Evolutionary conservation across 495 filamentous ascomycete genomes (phyloP), one percentile per base, ranked within the genome.

Genomic region (Bacidia rubella): DNA sequence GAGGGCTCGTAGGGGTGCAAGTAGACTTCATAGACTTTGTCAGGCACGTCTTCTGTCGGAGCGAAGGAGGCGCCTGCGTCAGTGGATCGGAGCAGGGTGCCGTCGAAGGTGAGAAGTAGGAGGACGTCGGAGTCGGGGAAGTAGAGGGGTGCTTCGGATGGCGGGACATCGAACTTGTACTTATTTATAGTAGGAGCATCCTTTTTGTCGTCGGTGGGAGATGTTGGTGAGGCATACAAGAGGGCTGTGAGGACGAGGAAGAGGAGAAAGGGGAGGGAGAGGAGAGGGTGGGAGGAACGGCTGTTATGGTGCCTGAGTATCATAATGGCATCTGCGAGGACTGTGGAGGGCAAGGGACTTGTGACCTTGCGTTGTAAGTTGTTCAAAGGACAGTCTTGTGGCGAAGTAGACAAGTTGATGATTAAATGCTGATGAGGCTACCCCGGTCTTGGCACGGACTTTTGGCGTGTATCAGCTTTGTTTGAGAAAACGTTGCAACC

Each of bases 111-210:
- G 55, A 74, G 76, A 55, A 84, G 75, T 23, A 92, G 66, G 48
- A 89, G 67, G 44, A 84, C 80, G 62, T 94, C 83, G 25, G 86
- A 86, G 60, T 86, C 85, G 53, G 87, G 77, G 60, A 98, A 96
- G 67, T 93, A 98, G 69, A 83, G 80, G 46, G 61, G 78, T 74
- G 43, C 48, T 50, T 1, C 56, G n/a, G 47, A 46, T n/a, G 85
- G 86, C 54, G 68, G 56, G 53, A 75, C 66, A 41, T 84, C 71
- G 66, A 95, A 82, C 22, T 73, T 63, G 24, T 66, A 82, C 44
- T 67, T 53, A 11, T 65, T 63, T 52, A 83, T 67, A 44, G 70
- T 66, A 10, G 79, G 80, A 24, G 66, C 65, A 49, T 71, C 66
- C 55, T 77, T 74, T 59, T 76, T 75, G 9, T 29, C 11, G n/a